Evolutionary conservation across 805 yeast genomes (phyloP), one percentile per base, ranked within the genome.

Genomic region (Maudiozyma turicensis): DNA sequence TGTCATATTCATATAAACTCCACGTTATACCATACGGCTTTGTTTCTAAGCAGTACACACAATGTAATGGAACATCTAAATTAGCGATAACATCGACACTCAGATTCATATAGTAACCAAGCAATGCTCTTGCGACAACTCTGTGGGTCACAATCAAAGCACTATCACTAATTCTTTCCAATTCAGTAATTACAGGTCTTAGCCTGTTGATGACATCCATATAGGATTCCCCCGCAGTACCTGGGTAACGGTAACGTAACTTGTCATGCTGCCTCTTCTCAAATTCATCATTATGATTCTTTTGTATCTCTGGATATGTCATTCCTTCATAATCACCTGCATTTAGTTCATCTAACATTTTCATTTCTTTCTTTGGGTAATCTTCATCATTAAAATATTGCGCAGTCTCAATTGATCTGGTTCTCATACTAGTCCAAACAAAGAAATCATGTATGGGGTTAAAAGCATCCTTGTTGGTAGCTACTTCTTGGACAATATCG

Each of bases 21-120:
- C 95, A 91, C 52, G 88, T 95, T 2, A 95, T 95, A 2, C 98
- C 98, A 65, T 88, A 91, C 0, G 98, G 97, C 64, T 86, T 87
- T 45, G 91, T 89, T 61, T 91, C 97, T 52, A 91, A 74, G 50
- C 91, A 78, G 63, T 90, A 91, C 8, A 91, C 80, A 8, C 96
- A 86, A 61, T 91, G 97, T 48, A 91, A 71, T 5, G 98, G 98
- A 6, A 91, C 90, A 66, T 91, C 97, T 54, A 91, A 74, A 57
- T 86, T 95, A 0, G 95, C 90, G 51, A 91, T 86, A 0, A 87
- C 74, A 40, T 86, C 85, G 57, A 82, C 77, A 54, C 82, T 81
- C 52, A 93, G 71, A 60, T 90, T 91, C 74, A 91, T 72, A 58
- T 88, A 93, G 65, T 91, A 91, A 0, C 95, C 96, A 49, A 91